phyloP scores from a whole-genome alignment of 2,329 filamentous ascomycete genomes.

The Blastomyces silverae region DNA sequence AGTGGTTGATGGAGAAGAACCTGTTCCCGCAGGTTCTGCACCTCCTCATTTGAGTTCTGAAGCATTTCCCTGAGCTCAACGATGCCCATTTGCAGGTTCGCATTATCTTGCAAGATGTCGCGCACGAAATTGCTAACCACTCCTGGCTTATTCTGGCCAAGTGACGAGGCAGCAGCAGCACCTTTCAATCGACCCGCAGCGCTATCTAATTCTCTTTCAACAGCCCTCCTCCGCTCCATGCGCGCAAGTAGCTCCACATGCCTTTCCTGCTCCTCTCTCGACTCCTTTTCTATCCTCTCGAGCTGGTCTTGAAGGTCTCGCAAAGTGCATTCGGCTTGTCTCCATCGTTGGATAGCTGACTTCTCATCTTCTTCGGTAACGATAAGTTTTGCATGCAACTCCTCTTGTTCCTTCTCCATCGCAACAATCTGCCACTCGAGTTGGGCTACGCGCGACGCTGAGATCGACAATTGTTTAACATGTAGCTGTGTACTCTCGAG shows the following conservation, averaged over 20 bases:
- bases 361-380: conserved; percentile 67
- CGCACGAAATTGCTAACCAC: conserved; percentile 96
- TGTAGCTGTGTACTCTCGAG: conserved; percentile 72
- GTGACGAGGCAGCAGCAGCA: conserved; percentile 63
- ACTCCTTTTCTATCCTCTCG: conserved; percentile 79
- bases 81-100: conserved; percentile 84
- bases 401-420: conserved; percentile 74
- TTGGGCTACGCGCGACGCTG: conserved; percentile 66
- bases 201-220: conserved; percentile 74
- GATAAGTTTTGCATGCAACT: conserved; percentile 61
- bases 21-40: conserved; percentile 77
- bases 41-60: conserved; percentile 86
- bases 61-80: conserved; percentile 87
- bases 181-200: conserved; percentile 76
- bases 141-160: conserved; percentile 53
- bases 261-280: conserved; percentile 68
- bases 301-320: conserved; percentile 76
- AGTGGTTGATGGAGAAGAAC: conserved; percentile 70
- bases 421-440: conserved; percentile 73
- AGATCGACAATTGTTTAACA: conserved; percentile 64
- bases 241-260: conserved; percentile 74
- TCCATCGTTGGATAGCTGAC: conserved; percentile 74
- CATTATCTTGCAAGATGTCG: conserved; percentile 91
- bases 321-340: conserved; percentile 72
- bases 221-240: conserved; percentile 73